These are phyloP conservation scores for Dictyostelium intermedium DNA, from an alignment of 78 protist species.

Conservation along the genomic window DNA sequence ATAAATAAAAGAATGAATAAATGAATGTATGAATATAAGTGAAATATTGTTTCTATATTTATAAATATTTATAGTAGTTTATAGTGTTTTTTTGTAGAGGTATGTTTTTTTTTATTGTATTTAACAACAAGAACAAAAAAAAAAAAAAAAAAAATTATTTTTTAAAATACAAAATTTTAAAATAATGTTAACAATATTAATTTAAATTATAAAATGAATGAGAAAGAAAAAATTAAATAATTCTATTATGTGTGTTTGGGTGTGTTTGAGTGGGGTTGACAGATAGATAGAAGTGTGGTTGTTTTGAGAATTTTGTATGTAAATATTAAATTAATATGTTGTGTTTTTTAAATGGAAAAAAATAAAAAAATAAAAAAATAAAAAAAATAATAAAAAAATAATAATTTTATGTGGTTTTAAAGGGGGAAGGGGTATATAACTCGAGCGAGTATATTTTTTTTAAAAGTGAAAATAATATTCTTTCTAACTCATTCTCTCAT, in stretches of 20 bases:
- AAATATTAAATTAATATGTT: no score
- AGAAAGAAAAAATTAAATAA: neutral
- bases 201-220: neutral
- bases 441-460: neutral
- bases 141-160: no score
- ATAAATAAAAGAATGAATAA: neutral
- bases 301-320: neutral
- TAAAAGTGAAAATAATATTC: neutral
- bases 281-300: neutral
- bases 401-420: neutral
- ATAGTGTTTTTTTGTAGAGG: neutral
- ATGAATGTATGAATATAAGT: neutral
- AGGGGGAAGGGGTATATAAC: neutral
- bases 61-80: neutral
- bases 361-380: no score
- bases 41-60: neutral
- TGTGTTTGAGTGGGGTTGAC: neutral
- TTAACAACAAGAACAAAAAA: neutral
- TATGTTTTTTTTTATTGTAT: neutral
- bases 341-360: neutral
- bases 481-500: neutral
- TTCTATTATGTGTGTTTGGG: neutral
- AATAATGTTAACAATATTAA: no score
- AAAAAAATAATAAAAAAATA: no score
- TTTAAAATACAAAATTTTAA: no score